These are phyloP conservation scores for Pyricularia sp. DNA, from an alignment of 2,329 filamentous ascomycete species.

Conservation along the genomic window DNA sequence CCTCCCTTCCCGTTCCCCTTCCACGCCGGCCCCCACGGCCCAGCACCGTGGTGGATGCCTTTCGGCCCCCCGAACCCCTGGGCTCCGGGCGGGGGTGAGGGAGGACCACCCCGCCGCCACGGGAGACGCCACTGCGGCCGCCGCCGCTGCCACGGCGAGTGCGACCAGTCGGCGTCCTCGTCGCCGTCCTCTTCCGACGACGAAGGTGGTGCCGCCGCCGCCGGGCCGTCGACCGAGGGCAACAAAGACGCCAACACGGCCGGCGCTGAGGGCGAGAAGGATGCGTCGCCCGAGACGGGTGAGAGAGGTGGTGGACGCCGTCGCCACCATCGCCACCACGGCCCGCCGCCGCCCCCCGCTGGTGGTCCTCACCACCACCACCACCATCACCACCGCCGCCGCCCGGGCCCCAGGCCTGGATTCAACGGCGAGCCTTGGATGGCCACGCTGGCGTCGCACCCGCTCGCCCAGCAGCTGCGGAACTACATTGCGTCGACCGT, in stretches of 20 bases:
- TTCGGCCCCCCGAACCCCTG: constrained; percentile 4
- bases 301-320: constrained; percentile 12
- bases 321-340: constrained; percentile 9
- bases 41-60: neutral
- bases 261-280: constrained; percentile 14
- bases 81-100: constrained; percentile 4
- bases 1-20: constrained; percentile 9
- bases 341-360: constrained; percentile 13
- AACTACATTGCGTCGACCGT: constrained; percentile 21
- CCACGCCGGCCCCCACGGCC: constrained; percentile 3
- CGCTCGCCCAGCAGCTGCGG: constrained; percentile 27
- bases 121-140: constrained; percentile 6
- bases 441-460: constrained; percentile 23
- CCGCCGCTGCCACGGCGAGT: constrained; percentile 6
- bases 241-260: neutral
- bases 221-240: neutral
- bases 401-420: neutral
- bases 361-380: constrained; percentile 7
- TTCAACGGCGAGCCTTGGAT: constrained; percentile 5
- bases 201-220: neutral
- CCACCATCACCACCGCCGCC: constrained; percentile 10
- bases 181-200: constrained; percentile 4
- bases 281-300: constrained; percentile 21
- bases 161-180: constrained; percentile 6
- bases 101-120: constrained; percentile 5